A percentile compares a stretch with the other conserved stretches of the same genome.
These are phyloP conservation scores for Miamiensis avidus DNA, from an alignment of 169 alveolate genomes.

Conservation along the genomic window DNA sequence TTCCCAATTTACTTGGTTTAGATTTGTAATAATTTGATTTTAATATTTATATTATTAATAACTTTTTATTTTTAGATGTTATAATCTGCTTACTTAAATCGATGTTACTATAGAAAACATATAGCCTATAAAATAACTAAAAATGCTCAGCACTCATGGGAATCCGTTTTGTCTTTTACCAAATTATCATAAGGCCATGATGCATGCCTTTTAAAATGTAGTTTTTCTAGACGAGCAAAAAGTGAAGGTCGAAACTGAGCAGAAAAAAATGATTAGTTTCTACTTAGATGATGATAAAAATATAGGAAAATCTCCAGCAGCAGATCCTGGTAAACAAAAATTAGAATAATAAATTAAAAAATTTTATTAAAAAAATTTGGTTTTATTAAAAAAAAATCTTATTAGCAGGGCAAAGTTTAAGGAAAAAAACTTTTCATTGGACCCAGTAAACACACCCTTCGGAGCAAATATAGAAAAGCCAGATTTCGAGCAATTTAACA, in stretches of 20 bases:
- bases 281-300: not conserved
- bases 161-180: slow-evolving; percentile 20
- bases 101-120: not conserved
- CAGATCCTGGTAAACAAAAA: not conserved
- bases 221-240: slow-evolving; percentile 5
- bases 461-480: too few species aligned
- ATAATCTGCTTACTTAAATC: slow-evolving; percentile 3
- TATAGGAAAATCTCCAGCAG: not conserved
- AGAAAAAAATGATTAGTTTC: not conserved
- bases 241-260: too few species aligned
- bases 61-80: not conserved
- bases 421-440: too few species aligned
- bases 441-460: too few species aligned
- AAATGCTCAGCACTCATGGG: not conserved
- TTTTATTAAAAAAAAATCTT: slow-evolving; percentile 1
- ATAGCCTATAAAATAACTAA: not conserved
- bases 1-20: slow-evolving; percentile 4
- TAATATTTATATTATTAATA: too few species aligned
- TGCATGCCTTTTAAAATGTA: slow-evolving; percentile 9
- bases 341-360: not conserved
- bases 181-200: slow-evolving; percentile 6
- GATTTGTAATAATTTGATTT: not conserved
- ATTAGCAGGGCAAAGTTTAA: not conserved
- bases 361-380: not conserved
- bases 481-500: not conserved